phyloP scores from a whole-genome alignment of 2,329 filamentous ascomycete species.

The Incumbomyces delicatus region DNA sequence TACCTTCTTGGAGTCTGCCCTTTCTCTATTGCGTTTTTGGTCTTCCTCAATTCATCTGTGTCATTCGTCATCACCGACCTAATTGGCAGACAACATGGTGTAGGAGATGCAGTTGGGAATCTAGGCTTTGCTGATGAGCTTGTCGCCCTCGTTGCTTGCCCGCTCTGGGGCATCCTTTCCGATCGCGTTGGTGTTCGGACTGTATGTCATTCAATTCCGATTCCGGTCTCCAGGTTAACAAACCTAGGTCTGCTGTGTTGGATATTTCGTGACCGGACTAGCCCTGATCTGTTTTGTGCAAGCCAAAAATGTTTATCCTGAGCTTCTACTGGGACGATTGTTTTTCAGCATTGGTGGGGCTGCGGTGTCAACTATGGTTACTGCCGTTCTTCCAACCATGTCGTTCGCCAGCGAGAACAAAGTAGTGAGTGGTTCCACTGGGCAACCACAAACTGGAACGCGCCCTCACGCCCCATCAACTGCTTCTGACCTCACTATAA shows the following conservation, averaged over 20 bases:
- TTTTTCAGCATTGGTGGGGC: slow-evolving; percentile 85
- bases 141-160: slow-evolving; percentile 39
- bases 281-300: slow-evolving; percentile 74
- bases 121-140: slow-evolving; percentile 42
- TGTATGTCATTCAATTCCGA: slow-evolving; percentile 25
- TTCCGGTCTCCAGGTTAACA: neutral
- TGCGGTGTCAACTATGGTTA: slow-evolving; percentile 97
- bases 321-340: slow-evolving; percentile 72
- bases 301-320: slow-evolving; percentile 76
- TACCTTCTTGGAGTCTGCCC: slow-evolving; percentile 54
- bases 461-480: slow-evolving; percentile 39
- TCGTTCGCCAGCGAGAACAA: slow-evolving; percentile 26
- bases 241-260: slow-evolving; percentile 49
- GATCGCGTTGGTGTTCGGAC: slow-evolving; percentile 39
- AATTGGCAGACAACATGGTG: slow-evolving; percentile 44
- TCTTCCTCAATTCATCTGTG: slow-evolving; percentile 55
- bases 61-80: slow-evolving; percentile 57
- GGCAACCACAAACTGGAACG: slow-evolving; percentile 5
- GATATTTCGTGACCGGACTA: slow-evolving; percentile 71
- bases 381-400: slow-evolving; percentile 74
- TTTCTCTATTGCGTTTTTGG: slow-evolving; percentile 56
- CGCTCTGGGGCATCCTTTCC: slow-evolving; percentile 40
- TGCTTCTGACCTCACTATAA: slow-evolving; percentile 51
- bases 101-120: slow-evolving; percentile 52
- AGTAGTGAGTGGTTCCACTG: no score